Conservation (phyloP, 257 asterid species). For the Linaria vulgaris region DNA sequence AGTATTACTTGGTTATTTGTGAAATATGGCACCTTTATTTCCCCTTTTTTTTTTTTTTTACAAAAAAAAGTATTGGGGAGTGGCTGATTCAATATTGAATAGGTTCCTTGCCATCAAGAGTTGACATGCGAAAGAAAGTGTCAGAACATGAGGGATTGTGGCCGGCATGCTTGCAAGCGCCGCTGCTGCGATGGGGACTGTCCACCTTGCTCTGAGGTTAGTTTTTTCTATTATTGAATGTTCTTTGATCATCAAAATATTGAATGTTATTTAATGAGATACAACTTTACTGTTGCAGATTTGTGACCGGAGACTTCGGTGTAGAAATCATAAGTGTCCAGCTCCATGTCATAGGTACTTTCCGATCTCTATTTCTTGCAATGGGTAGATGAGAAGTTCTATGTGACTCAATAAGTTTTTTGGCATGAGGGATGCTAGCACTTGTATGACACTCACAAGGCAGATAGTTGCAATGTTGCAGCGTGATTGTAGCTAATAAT, state of each 20-base stretch:
- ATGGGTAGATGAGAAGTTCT: conserved; percentile 19
- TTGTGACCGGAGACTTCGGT: conserved; percentile 89
- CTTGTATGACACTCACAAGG: not conserved
- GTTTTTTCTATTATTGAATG: conserved; percentile 9
- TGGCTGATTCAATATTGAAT: conserved; percentile 49
- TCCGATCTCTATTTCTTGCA: conserved; percentile 14
- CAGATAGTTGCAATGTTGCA: conserved; percentile 5
- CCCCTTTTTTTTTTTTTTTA: not conserved
- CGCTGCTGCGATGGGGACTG: conserved; percentile 98
- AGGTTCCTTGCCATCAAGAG: conserved; percentile 94
- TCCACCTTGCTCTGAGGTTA: conserved; percentile 93
- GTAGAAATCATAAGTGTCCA: conserved; percentile 96
- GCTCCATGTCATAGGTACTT: conserved; percentile 92
- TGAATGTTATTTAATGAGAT: conserved; percentile 7
- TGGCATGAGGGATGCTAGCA: conserved; percentile 13
- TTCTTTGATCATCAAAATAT: not conserved
- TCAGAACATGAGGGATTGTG: conserved; percentile 74
- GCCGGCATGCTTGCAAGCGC: conserved; percentile 87
- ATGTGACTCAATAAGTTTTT: conserved; percentile 4
- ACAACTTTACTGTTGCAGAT: conserved; percentile 44
- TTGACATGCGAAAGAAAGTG: conserved; percentile 96
- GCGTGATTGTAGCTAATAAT: conserved; percentile 1
- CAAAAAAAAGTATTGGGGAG: conserved; percentile 28
- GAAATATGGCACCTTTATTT: not conserved
- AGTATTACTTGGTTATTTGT: conserved; percentile 21